phyloP scores from a whole-genome alignment of 2,329 filamentous ascomycete species.

The Neonectria coccinea region DNA sequence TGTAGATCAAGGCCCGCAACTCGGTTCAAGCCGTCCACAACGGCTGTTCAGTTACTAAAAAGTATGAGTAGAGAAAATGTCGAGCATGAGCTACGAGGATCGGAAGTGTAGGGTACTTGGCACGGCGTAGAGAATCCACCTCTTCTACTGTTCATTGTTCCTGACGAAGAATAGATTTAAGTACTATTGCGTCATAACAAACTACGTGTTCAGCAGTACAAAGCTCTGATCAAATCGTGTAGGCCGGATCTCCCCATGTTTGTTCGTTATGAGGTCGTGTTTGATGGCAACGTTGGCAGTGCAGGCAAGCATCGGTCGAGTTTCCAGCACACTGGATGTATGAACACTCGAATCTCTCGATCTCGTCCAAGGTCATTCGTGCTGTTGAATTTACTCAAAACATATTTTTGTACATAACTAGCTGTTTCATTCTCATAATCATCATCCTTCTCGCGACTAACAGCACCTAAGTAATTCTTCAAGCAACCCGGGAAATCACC shows the following conservation, averaged over 20 bases:
- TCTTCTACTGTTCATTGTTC: not conserved
- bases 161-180: not conserved
- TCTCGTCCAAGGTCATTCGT: not conserved
- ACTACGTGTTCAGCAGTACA: not conserved
- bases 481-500: not conserved
- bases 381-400: not conserved
- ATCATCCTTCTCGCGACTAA: not conserved
- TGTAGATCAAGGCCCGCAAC: not conserved
- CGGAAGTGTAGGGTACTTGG: not conserved
- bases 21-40: not conserved
- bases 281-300: not conserved
- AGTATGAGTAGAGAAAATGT: not conserved
- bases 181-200: too few relatives aligned
- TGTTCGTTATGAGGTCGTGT: not conserved
- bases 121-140: not conserved
- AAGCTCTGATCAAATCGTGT: too few relatives aligned
- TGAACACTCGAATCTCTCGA: not conserved
- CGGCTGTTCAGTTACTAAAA: not conserved
- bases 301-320: too few relatives aligned
- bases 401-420: not conserved
- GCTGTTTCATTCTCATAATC: too few relatives aligned
- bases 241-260: too few relatives aligned
- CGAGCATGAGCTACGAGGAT: not conserved
- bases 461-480: too few relatives aligned
- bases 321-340: not conserved